Conservation (phyloP, 129 eudicot species). For the Logfia minima region DNA sequence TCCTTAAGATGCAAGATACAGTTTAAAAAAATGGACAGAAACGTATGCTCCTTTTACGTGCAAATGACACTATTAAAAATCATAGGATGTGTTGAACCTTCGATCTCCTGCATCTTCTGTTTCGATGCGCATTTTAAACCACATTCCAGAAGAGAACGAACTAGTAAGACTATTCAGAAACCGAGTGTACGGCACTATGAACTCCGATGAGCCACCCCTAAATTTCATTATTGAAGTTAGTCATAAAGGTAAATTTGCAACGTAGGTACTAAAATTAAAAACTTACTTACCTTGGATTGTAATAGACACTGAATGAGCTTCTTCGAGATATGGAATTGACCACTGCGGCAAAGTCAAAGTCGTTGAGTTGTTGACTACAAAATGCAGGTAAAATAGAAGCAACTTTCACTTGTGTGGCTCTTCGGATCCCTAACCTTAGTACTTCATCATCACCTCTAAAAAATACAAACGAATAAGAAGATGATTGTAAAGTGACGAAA, state of each 20-base stretch:
- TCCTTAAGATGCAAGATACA: neutral
- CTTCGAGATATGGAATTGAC: slow-evolving; percentile 57
- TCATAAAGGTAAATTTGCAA: neutral
- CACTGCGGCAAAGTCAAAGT: slow-evolving; percentile 41
- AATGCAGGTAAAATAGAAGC: slow-evolving; percentile 38
- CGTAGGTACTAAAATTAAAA: neutral
- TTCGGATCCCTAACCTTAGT: slow-evolving; percentile 84
- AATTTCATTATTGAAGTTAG: slow-evolving; percentile 15
- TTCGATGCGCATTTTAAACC: slow-evolving; percentile 78
- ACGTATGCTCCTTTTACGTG: neutral
- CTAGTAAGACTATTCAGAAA: slow-evolving; percentile 60
- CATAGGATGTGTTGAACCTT: slow-evolving; percentile 45
- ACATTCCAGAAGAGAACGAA: slow-evolving; percentile 67
- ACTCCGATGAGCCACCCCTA: slow-evolving; percentile 74
- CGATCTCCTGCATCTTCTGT: slow-evolving; percentile 83
- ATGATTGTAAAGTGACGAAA: slow-evolving; percentile 9
- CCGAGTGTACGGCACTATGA: slow-evolving; percentile 60
- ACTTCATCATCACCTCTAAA: slow-evolving; percentile 89
- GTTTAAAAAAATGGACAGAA: neutral
- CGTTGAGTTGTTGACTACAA: slow-evolving; percentile 42
- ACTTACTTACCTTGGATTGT: slow-evolving; percentile 71
- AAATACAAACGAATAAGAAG: neutral
- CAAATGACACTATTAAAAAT: neutral
- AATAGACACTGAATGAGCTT: slow-evolving; percentile 54
- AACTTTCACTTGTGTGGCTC: slow-evolving; percentile 60